A percentile compares a stretch with the other conserved stretches of the same genome.
phyloP scores from a whole-genome alignment of 305 asterid genomes.

The Coffea humblotiana region DNA sequence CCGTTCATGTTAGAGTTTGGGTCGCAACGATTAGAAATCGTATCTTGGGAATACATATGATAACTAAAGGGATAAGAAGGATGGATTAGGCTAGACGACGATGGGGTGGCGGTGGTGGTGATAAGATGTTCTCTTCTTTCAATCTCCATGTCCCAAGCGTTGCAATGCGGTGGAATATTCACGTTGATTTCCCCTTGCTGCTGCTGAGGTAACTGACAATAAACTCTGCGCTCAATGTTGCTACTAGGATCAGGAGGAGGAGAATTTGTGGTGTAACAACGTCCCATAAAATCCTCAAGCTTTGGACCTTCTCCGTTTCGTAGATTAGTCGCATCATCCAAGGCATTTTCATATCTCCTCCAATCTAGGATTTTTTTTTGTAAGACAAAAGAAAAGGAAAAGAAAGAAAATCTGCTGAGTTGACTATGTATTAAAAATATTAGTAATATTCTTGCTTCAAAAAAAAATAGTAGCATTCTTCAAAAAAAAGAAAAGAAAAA shows the following conservation, averaged over 20 bases:
- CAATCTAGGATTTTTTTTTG: slow-evolving; percentile 35
- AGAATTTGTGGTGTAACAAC: slow-evolving; percentile 51
- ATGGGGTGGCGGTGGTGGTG: slow-evolving; percentile 25
- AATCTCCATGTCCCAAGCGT: slow-evolving; percentile 17
- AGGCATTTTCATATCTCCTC: slow-evolving; percentile 57
- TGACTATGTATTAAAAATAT: no score
- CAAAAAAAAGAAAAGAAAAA: neutral
- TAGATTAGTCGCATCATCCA: slow-evolving; percentile 36
- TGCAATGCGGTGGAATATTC: slow-evolving; percentile 46
- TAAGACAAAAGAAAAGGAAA: no score
- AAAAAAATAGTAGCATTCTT: no score
- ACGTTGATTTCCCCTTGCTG: slow-evolving; percentile 49
- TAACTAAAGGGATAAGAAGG: slow-evolving; percentile 34
- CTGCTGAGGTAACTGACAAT: neutral
- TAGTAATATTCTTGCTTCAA: no score
- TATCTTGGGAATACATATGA: neutral
- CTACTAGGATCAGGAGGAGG: slow-evolving; percentile 20
- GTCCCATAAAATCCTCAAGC: slow-evolving; percentile 73
- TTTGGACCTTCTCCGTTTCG: slow-evolving; percentile 48
- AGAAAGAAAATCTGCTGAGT: no score
- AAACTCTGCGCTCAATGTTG: slow-evolving; percentile 17
- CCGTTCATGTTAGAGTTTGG: slow-evolving; percentile 14
- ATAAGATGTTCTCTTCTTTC: slow-evolving; percentile 25
- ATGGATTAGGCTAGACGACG: slow-evolving; percentile 19
- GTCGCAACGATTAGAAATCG: neutral